phyloP scores from a whole-genome alignment of 768 basidiomycete genomes.

The Plicaturopsis crispa region DNA sequence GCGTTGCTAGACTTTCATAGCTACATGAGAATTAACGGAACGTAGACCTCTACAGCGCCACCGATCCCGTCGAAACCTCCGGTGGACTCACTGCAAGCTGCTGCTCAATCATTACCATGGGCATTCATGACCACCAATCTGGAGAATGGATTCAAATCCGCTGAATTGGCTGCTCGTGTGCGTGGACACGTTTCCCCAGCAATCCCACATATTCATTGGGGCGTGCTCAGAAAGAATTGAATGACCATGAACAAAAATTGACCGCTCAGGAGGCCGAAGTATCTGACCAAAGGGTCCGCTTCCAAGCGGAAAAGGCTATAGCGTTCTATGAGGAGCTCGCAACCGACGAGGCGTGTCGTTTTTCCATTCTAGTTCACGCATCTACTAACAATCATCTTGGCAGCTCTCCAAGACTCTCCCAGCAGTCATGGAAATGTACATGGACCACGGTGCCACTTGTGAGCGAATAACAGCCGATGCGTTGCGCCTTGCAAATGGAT shows the following conservation, averaged over 20 bases:
- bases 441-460: constrained; percentile 38
- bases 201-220: neutral
- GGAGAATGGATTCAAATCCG: constrained; percentile 37
- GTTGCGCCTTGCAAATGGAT: constrained; percentile 29
- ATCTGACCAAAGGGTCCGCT: constrained; percentile 31
- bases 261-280: constrained; percentile 31
- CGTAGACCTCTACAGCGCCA: no score
- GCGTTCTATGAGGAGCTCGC: constrained; percentile 40
- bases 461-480: constrained; percentile 33
- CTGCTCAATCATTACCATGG: constrained; percentile 53
- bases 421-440: constrained; percentile 38
- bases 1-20: neutral
- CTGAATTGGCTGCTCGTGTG: constrained; percentile 30
- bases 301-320: constrained; percentile 33
- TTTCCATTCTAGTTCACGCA: constrained; percentile 1
- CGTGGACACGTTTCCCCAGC: neutral
- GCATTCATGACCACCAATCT: constrained; percentile 50
- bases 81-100: constrained; percentile 34
- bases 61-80: no score
- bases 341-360: constrained; percentile 22
- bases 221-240: constrained; percentile 26
- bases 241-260: constrained; percentile 24
- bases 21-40: no score
- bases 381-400: neutral
- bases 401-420: constrained; percentile 40